Conservation (phyloP, 2,329 filamentous ascomycete genomes). For the Neobulgaria alba region DNA sequence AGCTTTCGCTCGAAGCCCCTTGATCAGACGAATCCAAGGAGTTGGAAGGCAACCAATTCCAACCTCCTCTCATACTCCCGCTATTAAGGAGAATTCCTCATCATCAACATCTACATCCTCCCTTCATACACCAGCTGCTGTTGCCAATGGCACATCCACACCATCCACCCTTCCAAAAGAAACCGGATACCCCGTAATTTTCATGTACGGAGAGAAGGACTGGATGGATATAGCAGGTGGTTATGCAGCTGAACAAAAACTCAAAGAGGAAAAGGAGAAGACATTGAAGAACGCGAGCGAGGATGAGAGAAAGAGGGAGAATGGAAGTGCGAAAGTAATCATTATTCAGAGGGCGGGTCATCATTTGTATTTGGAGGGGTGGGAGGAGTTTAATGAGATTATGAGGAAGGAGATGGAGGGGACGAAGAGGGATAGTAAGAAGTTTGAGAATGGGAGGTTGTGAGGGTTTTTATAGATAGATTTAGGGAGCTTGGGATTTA, state of each 20-base stretch:
- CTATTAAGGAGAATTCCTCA: not conserved
- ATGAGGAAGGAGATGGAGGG: slow-evolving; percentile 60
- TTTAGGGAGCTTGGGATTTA: too few species aligned
- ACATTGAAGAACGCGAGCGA: slow-evolving; percentile 52
- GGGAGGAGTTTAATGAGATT: slow-evolving; percentile 60
- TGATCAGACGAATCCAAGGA: slow-evolving; percentile 79
- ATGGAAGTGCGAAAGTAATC: slow-evolving; percentile 73
- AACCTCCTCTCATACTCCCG: not conserved
- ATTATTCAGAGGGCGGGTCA: slow-evolving; percentile 66
- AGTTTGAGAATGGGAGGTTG: slow-evolving; percentile 2
- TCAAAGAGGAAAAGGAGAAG: slow-evolving; percentile 57
- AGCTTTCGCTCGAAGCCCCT: slow-evolving; percentile 78
- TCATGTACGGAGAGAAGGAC: slow-evolving; percentile 97
- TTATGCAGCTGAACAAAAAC: slow-evolving; percentile 67
- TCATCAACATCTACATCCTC: slow-evolving; percentile 3
- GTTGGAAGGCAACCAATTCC: slow-evolving; percentile 63
- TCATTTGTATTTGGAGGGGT: slow-evolving; percentile 63
- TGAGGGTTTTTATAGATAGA: too few species aligned
- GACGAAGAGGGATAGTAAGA: slow-evolving; percentile 21
- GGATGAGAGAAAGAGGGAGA: slow-evolving; percentile 63
- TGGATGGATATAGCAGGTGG: slow-evolving; percentile 97
- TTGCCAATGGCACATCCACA: not conserved
- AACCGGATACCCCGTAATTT: slow-evolving; percentile 70
- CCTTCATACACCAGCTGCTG: not conserved
- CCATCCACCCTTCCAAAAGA: slow-evolving; percentile 17